These are phyloP conservation scores for Fistulinella cinereoalba DNA, from an alignment of 1,284 basidiomycete genomes.

Conservation along the genomic window DNA sequence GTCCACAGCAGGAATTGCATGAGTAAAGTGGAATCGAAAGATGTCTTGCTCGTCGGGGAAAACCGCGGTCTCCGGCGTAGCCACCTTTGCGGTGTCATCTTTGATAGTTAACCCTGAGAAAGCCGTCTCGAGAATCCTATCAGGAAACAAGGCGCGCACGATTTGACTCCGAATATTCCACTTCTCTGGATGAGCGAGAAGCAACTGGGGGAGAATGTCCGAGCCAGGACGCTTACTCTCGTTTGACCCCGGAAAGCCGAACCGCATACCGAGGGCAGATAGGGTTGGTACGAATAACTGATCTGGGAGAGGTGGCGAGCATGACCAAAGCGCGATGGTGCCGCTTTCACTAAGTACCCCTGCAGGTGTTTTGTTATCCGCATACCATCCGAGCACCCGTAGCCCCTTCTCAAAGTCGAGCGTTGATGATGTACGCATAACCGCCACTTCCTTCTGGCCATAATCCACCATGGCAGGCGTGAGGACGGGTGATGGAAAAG, in stretches of 20 bases:
- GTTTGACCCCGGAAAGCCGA: background rate
- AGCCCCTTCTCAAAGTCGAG: conserved; percentile 17
- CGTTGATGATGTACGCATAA: conserved; percentile 10
- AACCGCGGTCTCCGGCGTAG: conserved; percentile 11
- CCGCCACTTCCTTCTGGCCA: conserved; percentile 6
- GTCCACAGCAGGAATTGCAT: conserved; percentile 30
- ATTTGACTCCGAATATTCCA: conserved; percentile 17
- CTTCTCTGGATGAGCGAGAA: conserved; percentile 25
- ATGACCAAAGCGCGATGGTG: conserved; percentile 30
- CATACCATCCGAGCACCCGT: conserved; percentile 20
- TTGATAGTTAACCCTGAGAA: conserved; percentile 52
- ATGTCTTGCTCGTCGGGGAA: conserved; percentile 57
- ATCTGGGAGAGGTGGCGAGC: conserved; percentile 25
- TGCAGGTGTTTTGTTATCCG: conserved; percentile 16
- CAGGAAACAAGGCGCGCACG: conserved; percentile 24
- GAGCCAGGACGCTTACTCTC: background rate
- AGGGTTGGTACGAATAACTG: conserved; percentile 20
- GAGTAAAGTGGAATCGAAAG: conserved; percentile 55
- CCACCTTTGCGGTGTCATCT: conserved; percentile 30
- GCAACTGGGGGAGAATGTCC: conserved; percentile 27
- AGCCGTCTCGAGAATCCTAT: conserved; percentile 22
- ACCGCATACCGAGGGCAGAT: conserved; percentile 26
- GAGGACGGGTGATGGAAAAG: conserved; percentile 22
- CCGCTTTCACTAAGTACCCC: conserved; percentile 27
- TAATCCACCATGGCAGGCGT: conserved; percentile 9